These are phyloP conservation scores for Dothiorella sarmentorum DNA, from an alignment of 2,329 filamentous ascomycete genomes.

Conservation along the genomic window DNA sequence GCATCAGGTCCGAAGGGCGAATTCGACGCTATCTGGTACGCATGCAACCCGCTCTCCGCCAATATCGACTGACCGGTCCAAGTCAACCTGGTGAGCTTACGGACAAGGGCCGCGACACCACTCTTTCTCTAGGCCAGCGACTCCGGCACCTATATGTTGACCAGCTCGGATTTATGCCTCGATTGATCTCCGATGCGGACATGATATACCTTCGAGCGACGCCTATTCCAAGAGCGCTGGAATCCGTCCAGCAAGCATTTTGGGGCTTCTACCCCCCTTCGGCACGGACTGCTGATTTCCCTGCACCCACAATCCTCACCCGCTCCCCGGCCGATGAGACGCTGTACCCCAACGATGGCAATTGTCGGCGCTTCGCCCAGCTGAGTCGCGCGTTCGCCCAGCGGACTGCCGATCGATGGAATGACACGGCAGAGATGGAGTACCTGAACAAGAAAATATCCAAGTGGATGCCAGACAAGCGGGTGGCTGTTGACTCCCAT, in stretches of 20 bases:
- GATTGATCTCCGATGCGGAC: slow-evolving; percentile 39
- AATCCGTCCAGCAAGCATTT: slow-evolving; percentile 51
- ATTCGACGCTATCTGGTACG: slow-evolving; percentile 77
- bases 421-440: slow-evolving; percentile 70
- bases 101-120: slow-evolving; percentile 49
- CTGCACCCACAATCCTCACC: slow-evolving; percentile 44
- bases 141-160: slow-evolving; percentile 50
- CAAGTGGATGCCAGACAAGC: slow-evolving; percentile 78
- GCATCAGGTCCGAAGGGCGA: slow-evolving; percentile 65
- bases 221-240: slow-evolving; percentile 48
- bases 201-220: slow-evolving; percentile 48
- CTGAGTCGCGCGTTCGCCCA: slow-evolving; percentile 48
- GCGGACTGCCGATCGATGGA: slow-evolving; percentile 47
- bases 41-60: slow-evolving; percentile 24
- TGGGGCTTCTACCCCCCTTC: slow-evolving; percentile 47
- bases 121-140: slow-evolving; percentile 46
- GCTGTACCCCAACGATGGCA: slow-evolving; percentile 49
- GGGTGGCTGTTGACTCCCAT: slow-evolving; percentile 77
- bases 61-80: neutral
- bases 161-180: slow-evolving; percentile 48
- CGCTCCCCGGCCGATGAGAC: slow-evolving; percentile 47
- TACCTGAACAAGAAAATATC: slow-evolving; percentile 75
- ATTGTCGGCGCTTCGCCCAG: slow-evolving; percentile 47
- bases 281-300: slow-evolving; percentile 41
- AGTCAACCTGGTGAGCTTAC: slow-evolving; percentile 50